Base-by-base conservation (phyloP, 2,329 filamentous ascomycete species). In the Neofusicoccum ribis region DNA sequence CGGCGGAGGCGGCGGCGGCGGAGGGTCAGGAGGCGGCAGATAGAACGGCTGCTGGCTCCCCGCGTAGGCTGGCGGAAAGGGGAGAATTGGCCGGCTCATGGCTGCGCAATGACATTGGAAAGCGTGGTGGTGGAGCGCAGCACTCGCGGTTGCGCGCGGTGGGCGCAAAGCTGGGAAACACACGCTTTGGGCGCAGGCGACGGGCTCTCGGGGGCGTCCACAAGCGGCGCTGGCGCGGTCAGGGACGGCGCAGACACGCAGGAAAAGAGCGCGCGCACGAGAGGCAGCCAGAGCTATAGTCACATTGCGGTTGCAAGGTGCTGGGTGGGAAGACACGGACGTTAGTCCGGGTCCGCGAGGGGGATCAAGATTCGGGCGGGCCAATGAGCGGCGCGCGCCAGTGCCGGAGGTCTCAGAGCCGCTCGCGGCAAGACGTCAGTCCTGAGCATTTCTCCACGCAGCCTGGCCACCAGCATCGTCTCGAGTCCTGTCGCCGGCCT, bases 61-160 rank as follows among this genome's bases (percentile, higher is more conserved):
- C n/a, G 31, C 46, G 31, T 54, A 34, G 15, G 23, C 11, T n/a
- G 61, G 50, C 14, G 65, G 65, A 11, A 67, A 56, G 7, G 65
- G 65, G 27, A 67, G 63, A 34, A 67, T 65, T 36, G 65, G 65
- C 27, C 56, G 62, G 60, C 63, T 67, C 63, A 65, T 67, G 39
- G 51, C 52, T 51, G 49, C 89, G 84, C 76, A 92, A 50, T 31
- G 58, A 61, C 54, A 59, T 59, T 59, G 56, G 47, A 47, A 39
- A n/a, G 43, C 43, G 56, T 27, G n/a, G 56, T 23, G n/a, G 56
- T 36, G 14, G 31, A 47, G 56, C n/a, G 56, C 56, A 11, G 43
- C 56, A 34, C 44, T 36, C 27, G 14, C 12, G 31, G 27, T 47
- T 37, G 56, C 41, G 44, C 43, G 56, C 56, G 37, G 43, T 47